Evolutionary conservation across 208 protist genomes (phyloP).

Genomic region (Jaenimonas drosophilae): DNA sequence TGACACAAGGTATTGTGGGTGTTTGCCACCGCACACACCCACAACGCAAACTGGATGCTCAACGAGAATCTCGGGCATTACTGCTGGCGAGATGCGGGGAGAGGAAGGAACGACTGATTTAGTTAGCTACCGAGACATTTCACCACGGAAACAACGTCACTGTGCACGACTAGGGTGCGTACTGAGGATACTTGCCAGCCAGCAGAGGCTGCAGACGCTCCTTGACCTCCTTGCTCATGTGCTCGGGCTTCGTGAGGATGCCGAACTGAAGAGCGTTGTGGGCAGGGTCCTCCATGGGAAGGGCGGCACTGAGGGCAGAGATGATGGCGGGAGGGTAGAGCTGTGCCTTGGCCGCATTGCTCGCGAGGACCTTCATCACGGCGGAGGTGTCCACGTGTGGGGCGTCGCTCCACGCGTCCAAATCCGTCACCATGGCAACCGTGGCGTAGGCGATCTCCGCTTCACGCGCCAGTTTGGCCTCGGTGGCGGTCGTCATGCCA

Average conservation of each 20-base stretch:
- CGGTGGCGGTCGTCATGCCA: slow-evolving; percentile 89
- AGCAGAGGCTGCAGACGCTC: slow-evolving; percentile 39
- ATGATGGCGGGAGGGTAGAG: slow-evolving; percentile 37
- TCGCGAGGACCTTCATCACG: slow-evolving; percentile 41
- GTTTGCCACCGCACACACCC: no score
- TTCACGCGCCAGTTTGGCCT: slow-evolving; percentile 87
- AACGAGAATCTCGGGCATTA: no score
- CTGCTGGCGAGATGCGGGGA: no score
- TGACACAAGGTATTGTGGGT: no score
- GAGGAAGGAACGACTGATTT: no score
- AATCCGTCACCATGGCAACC: slow-evolving; percentile 92
- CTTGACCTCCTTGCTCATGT: slow-evolving; percentile 29
- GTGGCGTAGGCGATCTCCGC: slow-evolving; percentile 84
- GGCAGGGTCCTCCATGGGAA: slow-evolving; percentile 36
- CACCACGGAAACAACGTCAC: no score
- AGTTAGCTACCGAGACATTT: no score
- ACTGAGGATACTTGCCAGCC: slow-evolving; percentile 42
- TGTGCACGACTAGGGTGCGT: no score
- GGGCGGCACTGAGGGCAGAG: slow-evolving; percentile 13
- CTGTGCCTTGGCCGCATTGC: slow-evolving; percentile 68
- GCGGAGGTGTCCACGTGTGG: slow-evolving; percentile 53
- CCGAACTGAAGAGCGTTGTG: slow-evolving; percentile 35
- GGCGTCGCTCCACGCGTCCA: slow-evolving; percentile 86
- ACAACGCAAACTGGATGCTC: no score
- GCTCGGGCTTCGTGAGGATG: slow-evolving; percentile 35